Conservation (phyloP, 2,329 filamentous ascomycete genomes). For the Aspergillus hortae region DNA sequence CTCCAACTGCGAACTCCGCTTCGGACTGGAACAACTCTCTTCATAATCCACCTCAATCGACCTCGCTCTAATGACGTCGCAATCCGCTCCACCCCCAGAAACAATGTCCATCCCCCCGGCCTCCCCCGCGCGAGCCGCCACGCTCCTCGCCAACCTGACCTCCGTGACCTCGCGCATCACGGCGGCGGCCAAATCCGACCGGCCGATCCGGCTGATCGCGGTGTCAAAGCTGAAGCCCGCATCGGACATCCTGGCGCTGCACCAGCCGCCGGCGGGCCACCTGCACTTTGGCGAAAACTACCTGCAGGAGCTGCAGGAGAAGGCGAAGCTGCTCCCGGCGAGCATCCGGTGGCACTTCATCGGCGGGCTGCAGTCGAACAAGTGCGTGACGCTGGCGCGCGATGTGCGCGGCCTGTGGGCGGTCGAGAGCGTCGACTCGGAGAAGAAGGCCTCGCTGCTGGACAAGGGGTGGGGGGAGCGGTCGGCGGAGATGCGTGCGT, state of each 20-base stretch:
- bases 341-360: constrained; percentile 93
- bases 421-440: constrained; percentile 82
- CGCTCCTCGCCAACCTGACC: constrained; percentile 61
- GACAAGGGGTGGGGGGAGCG: constrained; percentile 68
- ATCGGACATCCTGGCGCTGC: constrained; percentile 82
- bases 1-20: background rate
- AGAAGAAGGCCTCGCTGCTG: constrained; percentile 81
- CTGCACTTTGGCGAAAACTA: constrained; percentile 97
- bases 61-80: constrained; percentile 7
- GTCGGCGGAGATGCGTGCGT: constrained; percentile 31
- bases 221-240: constrained; percentile 96
- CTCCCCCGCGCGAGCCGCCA: constrained; percentile 57
- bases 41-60: background rate
- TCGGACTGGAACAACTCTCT: background rate
- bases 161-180: constrained; percentile 58
- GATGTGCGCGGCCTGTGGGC: constrained; percentile 86
- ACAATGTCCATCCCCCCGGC: constrained; percentile 49
- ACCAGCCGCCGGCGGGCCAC: constrained; percentile 59
- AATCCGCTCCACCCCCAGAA: constrained; percentile 16
- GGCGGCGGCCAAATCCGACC: constrained; percentile 33
- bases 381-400: constrained; percentile 79
- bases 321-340: constrained; percentile 71
- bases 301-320: constrained; percentile 81
- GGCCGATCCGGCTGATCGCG: constrained; percentile 68
- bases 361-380: constrained; percentile 87